phyloP scores from a whole-genome alignment of 345 rosid genomes.

The Citrus reticulata region DNA sequence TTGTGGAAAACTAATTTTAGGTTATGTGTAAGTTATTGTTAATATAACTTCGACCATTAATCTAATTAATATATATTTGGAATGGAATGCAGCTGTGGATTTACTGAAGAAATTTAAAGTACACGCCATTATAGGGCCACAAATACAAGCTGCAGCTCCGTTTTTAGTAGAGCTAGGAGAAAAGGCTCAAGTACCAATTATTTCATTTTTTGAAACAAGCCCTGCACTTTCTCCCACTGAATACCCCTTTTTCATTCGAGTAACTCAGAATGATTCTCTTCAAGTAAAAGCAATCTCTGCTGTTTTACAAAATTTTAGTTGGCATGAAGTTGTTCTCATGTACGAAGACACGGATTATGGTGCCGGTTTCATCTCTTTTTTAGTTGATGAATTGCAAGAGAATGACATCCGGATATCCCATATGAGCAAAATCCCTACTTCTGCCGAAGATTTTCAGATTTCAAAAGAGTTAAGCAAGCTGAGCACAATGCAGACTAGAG shows the following conservation, averaged over 20 bases:
- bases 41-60: not conserved
- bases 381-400: slow-evolving; percentile 27
- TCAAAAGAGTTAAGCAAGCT: slow-evolving; percentile 21
- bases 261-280: slow-evolving; percentile 22
- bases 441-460: slow-evolving; percentile 18
- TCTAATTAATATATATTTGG: not conserved
- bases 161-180: slow-evolving; percentile 27
- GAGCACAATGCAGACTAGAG: slow-evolving; percentile 30
- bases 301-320: slow-evolving; percentile 24
- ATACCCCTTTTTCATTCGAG: slow-evolving; percentile 25
- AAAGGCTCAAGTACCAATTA: slow-evolving; percentile 34
- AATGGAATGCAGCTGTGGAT: slow-evolving; percentile 27
- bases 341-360: slow-evolving; percentile 39
- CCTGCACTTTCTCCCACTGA: slow-evolving; percentile 18
- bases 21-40: too few relatives aligned
- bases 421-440: slow-evolving; percentile 18
- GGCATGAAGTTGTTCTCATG: slow-evolving; percentile 35
- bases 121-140: slow-evolving; percentile 41
- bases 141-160: slow-evolving; percentile 24
- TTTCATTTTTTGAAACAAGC: slow-evolving; percentile 30
- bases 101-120: slow-evolving; percentile 34
- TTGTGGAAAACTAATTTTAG: too few relatives aligned
- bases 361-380: slow-evolving; percentile 24
- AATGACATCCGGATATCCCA: slow-evolving; percentile 17
- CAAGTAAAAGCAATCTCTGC: slow-evolving; percentile 30